phyloP scores from a whole-genome alignment of 257 asterid species.

The Primulina tabacum region DNA sequence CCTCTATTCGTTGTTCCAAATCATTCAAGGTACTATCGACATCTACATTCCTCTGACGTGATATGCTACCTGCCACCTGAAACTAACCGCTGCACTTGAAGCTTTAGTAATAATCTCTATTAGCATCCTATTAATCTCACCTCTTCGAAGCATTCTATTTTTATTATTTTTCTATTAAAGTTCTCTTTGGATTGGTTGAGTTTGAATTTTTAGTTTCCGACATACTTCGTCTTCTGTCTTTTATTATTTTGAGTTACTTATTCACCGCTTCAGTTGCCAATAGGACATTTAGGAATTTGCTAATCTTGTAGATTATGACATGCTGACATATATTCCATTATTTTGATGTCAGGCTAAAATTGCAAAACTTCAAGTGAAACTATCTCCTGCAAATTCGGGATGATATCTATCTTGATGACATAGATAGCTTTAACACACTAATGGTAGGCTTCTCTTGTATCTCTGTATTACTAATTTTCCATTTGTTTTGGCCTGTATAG shows the following conservation, averaged over 20 bases:
- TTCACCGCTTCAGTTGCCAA: neutral
- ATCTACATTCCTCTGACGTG: slow-evolving; percentile 1
- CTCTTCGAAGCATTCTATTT: no score
- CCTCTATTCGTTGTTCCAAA: slow-evolving; percentile 80
- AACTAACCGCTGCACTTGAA: neutral
- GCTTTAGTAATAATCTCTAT: neutral
- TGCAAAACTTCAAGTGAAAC: slow-evolving; percentile 59
- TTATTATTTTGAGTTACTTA: neutral
- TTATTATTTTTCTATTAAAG: neutral
- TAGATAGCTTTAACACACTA: slow-evolving; percentile 8
- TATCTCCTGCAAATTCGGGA: slow-evolving; percentile 33
- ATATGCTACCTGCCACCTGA: neutral
- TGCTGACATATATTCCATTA: neutral
- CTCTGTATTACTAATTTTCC: neutral
- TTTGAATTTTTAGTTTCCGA: neutral
- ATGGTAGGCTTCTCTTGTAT: neutral
- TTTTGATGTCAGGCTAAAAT: slow-evolving; percentile 54
- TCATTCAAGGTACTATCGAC: slow-evolving; percentile 61
- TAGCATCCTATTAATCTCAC: neutral
- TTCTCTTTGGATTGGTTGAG: neutral
- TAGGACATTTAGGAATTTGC: neutral
- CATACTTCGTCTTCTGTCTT: neutral
- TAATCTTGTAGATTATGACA: neutral
- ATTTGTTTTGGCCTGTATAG: neutral
- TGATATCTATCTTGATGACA: slow-evolving; percentile 19